Base-by-base conservation (phyloP, 164 flowering plant species). In the Kingdonia uniflora region DNA sequence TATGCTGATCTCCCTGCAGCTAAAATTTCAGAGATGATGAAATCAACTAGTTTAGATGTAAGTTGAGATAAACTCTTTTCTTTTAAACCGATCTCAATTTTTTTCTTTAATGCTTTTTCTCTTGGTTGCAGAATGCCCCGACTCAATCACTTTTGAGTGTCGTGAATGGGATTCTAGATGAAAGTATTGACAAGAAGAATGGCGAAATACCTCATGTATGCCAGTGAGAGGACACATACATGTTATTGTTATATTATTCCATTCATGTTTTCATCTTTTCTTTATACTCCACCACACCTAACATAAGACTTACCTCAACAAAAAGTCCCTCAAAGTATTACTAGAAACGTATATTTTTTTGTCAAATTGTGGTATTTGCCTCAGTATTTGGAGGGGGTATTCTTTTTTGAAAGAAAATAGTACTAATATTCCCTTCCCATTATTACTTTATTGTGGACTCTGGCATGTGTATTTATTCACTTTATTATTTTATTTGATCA, bases 171-270 rank as follows among this genome's bases (percentile, higher is more conserved):
- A 77, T 88, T 63, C 56, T 88, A 55, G 84, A 80, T 63, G 96
- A 79, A 53, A 78, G 69, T 71, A 64, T 80, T 49, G 85, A 82
- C 56, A 84, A 62, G 66, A 80, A 77, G 69, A 79, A 77, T 69
- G 95, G 76, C 26, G 84, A 88, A 65, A 61, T 84, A 48, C 73
- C 95, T 68, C 77, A 76, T 71, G 99, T 92, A 86, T 64, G 81
- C 33, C 62, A 69, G 61, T 53, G 40, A 59, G 54, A 57, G 51
- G 65, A 35, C 14, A 29, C 42, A 48, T 52, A 24, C 33, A 50
- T 60, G 44, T 45, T 43, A 20, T n/a, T n/a, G n/a, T n/a, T n/a
- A n/a, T n/a, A 8, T 29, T 29, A 29, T 29, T 29, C 8, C 4
- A 29, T 29, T 29, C 35, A 29, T 29, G 35, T 29, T 29, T 29